A percentile compares a stretch with the other conserved stretches of the same genome.
Evolutionary conservation across 495 filamentous ascomycete species (phyloP).

Genomic region (Daldinia decipiens): DNA sequence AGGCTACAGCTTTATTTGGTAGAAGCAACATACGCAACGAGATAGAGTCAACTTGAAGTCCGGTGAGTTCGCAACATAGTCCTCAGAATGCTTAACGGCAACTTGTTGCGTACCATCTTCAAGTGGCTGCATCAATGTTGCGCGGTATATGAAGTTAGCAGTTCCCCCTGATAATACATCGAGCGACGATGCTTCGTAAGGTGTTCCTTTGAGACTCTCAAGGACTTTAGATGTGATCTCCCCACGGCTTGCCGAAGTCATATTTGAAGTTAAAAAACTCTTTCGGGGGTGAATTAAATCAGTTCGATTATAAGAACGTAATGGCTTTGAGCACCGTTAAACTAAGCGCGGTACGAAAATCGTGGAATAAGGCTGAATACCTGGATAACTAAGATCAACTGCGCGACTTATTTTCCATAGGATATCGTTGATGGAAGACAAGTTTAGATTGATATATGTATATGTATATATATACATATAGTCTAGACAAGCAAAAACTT

Average conservation of each 20-base stretch:
- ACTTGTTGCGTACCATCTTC: conserved; percentile 55
- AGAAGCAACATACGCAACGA: conserved; percentile 60
- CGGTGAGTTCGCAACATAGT: conserved; percentile 59
- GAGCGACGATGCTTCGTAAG: conserved; percentile 62
- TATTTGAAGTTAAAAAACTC: neutral
- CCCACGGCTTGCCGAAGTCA: conserved; percentile 33
- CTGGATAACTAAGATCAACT: neutral
- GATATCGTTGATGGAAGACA: neutral
- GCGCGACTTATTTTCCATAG: neutral
- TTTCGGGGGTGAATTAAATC: no score
- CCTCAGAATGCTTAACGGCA: conserved; percentile 66
- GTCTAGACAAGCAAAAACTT: neutral
- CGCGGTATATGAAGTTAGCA: conserved; percentile 70
- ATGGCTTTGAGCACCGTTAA: no score
- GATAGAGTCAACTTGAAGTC: conserved; percentile 58
- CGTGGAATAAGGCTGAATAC: neutral
- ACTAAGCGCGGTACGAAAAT: no score
- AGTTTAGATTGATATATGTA: neutral
- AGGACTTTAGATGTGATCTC: conserved; percentile 45
- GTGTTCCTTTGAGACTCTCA: conserved; percentile 51
- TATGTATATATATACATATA: neutral
- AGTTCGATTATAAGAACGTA: no score
- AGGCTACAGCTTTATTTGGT: neutral
- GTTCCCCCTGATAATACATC: conserved; percentile 63
- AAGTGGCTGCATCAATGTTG: conserved; percentile 53